Percentiles rank a stretch among this genome's conserved stretches.
Conservation (phyloP, 2,329 filamentous ascomycete species). For the Colletotrichum costaricense region DNA sequence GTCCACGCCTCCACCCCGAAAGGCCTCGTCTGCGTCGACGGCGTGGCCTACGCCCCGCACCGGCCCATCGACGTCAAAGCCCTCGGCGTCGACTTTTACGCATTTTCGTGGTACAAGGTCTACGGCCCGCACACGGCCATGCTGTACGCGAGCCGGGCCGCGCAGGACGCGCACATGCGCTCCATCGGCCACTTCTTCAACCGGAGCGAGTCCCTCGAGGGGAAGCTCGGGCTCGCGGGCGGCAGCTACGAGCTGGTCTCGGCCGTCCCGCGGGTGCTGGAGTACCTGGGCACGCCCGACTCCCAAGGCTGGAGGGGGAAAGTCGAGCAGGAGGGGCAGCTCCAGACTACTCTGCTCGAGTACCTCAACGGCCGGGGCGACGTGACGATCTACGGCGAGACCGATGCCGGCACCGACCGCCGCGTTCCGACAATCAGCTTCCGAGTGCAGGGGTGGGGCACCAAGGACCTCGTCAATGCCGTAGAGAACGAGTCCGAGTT, state of each 20-base stretch:
- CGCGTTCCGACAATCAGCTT: constrained; percentile 78
- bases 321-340: constrained; percentile 66
- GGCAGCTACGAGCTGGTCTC: constrained; percentile 78
- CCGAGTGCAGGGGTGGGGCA: constrained; percentile 65
- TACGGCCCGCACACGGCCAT: constrained; percentile 81
- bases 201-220: constrained; percentile 64
- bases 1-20: constrained; percentile 62
- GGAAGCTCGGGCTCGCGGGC: constrained; percentile 76
- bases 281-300: constrained; percentile 65
- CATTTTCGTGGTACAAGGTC: constrained; percentile 87
- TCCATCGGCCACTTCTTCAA: constrained; percentile 78
- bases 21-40: constrained; percentile 78
- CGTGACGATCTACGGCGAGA: constrained; percentile 69
- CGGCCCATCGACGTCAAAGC: constrained; percentile 74
- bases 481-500: constrained; percentile 69
- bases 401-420: constrained; percentile 54
- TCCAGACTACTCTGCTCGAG: constrained; percentile 69
- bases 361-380: constrained; percentile 66
- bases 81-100: constrained; percentile 79
- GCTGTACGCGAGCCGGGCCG: constrained; percentile 71
- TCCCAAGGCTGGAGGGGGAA: constrained; percentile 61
- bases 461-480: constrained; percentile 68
- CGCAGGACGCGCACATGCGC: constrained; percentile 62
- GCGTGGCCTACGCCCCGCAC: constrained; percentile 82
- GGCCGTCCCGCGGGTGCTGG: constrained; percentile 68